Evolutionary conservation across 257 asterid species (phyloP).

Genomic region (Fraxinus quadrangulata): DNA sequence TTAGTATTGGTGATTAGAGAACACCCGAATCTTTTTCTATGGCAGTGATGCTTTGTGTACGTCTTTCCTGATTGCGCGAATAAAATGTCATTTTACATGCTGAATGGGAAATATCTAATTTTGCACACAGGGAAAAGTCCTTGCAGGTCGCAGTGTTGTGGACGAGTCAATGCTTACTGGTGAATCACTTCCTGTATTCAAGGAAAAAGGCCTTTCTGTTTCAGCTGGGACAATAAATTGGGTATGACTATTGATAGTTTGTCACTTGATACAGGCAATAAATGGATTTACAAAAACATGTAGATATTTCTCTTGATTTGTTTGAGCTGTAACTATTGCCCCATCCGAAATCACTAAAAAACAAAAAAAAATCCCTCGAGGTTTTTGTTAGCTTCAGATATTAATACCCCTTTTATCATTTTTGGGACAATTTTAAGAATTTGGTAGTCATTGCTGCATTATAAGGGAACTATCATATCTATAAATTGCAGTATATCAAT

Average conservation of each 20-base stretch:
- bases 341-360: not conserved
- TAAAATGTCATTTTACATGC: constrained; percentile 27
- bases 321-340: not conserved
- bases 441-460: constrained; percentile 3
- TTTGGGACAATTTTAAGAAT: constrained; percentile 3
- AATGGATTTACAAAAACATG: not conserved
- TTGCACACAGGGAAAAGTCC: constrained; percentile 73
- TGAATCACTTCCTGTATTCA: constrained; percentile 96
- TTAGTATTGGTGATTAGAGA: not conserved
- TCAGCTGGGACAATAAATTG: constrained; percentile 97
- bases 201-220: constrained; percentile 74
- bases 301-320: not conserved
- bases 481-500: not conserved
- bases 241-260: constrained; percentile 53
- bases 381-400: not conserved
- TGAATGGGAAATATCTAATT: constrained; percentile 28
- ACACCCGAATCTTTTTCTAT: not conserved
- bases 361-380: too few relatives aligned
- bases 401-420: constrained; percentile 1
- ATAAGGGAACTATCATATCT: not conserved
- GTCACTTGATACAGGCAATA: not conserved
- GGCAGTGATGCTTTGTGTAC: constrained; percentile 13
- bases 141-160: constrained; percentile 97
- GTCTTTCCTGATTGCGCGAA: constrained; percentile 24
- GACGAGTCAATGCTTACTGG: constrained; percentile 99